Conservation (phyloP, 1,284 basidiomycete genomes). For the Moesziomyces sp. region DNA sequence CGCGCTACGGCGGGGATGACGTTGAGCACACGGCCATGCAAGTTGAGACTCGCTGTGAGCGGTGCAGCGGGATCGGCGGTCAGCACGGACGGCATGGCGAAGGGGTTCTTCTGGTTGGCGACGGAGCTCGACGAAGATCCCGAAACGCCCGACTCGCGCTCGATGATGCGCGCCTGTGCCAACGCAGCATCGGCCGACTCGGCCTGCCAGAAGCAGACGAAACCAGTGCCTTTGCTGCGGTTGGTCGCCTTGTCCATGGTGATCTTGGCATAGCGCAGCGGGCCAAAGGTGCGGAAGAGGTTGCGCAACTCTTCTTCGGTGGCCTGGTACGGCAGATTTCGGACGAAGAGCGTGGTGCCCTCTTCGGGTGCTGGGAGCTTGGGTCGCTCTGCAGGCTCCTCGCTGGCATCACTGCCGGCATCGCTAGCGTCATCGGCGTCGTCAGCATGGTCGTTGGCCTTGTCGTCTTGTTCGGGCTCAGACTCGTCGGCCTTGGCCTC, state of each 20-base stretch:
- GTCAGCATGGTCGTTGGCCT: constrained; percentile 43
- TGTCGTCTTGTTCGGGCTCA: constrained; percentile 70
- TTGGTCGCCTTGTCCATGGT: constrained; percentile 85
- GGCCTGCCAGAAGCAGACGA: constrained; percentile 96
- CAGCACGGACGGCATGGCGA: constrained; percentile 62
- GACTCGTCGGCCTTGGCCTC: constrained; percentile 74
- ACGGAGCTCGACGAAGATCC: constrained; percentile 14
- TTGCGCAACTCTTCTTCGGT: constrained; percentile 64
- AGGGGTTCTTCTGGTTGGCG: constrained; percentile 55
- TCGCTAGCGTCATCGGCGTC: constrained; percentile 63
- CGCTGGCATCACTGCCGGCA: constrained; percentile 57
- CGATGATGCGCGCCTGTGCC: constrained; percentile 74
- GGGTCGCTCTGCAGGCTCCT: constrained; percentile 54
- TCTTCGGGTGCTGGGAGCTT: constrained; percentile 60
- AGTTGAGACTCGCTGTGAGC: constrained; percentile 82
- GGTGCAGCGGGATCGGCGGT: constrained; percentile 94
- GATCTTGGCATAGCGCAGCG: constrained; percentile 91
- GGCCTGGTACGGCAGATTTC: constrained; percentile 91
- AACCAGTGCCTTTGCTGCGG: constrained; percentile 91
- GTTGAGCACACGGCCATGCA: constrained; percentile 92
- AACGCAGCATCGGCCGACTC: constrained; percentile 88
- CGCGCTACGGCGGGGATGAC: constrained; percentile 90
- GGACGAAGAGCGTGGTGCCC: constrained; percentile 91
- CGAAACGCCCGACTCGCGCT: constrained; percentile 48
- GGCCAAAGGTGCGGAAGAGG: constrained; percentile 77